phyloP scores from a whole-genome alignment of 176 grass and related monocot genomes.

The Hsuehochloa calcarea region DNA sequence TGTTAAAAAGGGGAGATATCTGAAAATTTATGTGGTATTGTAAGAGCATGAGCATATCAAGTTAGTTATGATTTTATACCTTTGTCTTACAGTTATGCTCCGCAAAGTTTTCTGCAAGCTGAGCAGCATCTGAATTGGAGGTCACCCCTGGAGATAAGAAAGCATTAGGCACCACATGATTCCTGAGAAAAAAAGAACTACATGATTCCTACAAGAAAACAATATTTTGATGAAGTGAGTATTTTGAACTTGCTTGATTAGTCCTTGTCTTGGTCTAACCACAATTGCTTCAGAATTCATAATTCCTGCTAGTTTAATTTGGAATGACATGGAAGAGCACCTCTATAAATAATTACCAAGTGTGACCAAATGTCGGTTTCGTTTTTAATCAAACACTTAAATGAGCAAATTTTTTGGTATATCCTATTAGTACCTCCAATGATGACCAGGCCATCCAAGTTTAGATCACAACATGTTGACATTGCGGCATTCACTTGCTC shows the following conservation, averaged over 20 bases:
- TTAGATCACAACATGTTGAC: slow-evolving; percentile 56
- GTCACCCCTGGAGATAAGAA: slow-evolving; percentile 52
- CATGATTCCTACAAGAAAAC: not conserved
- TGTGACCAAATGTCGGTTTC: not conserved
- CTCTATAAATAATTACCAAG: not conserved
- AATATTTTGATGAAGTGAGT: not conserved
- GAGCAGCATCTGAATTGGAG: slow-evolving; percentile 90
- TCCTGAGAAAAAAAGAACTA: not conserved
- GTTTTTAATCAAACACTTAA: not conserved
- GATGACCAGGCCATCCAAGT: slow-evolving; percentile 87
- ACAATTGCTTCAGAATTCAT: no score
- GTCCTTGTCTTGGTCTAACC: not conserved
- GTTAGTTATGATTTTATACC: slow-evolving; percentile 28
- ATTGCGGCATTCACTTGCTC: slow-evolving; percentile 86
- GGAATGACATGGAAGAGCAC: not conserved
- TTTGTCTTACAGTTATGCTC: slow-evolving; percentile 79
- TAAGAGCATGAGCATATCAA: not conserved
- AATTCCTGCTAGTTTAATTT: not conserved
- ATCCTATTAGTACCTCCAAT: slow-evolving; percentile 67
- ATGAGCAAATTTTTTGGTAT: not conserved
- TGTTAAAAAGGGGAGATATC: not conserved
- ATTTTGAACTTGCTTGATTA: not conserved
- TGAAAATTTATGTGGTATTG: not conserved
- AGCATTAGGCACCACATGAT: not conserved
- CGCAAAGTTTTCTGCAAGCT: slow-evolving; percentile 83